Evolutionary conservation across 352 stramenopile genomes (phyloP), one percentile per base, ranked within the genome.

Genomic region (Phytophthora pinifolia): DNA sequence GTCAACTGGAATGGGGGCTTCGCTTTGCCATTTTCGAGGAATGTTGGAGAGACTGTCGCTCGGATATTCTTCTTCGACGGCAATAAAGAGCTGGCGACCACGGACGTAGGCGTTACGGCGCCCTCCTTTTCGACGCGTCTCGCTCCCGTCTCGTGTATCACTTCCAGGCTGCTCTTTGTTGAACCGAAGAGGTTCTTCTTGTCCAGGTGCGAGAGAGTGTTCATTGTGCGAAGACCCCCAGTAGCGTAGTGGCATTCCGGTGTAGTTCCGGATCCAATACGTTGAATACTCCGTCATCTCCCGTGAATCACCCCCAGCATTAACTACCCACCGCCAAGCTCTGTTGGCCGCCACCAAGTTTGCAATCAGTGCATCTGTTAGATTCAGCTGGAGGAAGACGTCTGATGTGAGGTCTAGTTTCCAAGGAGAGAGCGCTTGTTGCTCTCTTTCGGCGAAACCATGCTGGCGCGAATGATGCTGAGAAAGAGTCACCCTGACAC

Each of bases 211-310:
- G 14, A 94, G 67, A 20, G 57, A 71, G 36, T 81, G 75, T 10
- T 83, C 62, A 10, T 72, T 74, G 49, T 80, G 88, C 7, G 77
- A 76, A 30, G 62, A 50, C 15, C 80, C 70, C 82, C 80, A 90
- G 43, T 94, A 94, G 14, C 76, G 68, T 50, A 96, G 59, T n/a
- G 64, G 65, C 29, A 96, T 65, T 25, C 86, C 86, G 3, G 82
- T 96, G 22, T 92, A 79, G 54, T 96, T 96, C 47, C 85, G 79
- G 37, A 94, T 92, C 77, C 81, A 92, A 47, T 92, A 92, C 12
- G 83, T 88, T 27, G 85, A 94, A 56, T 91, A 92, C 39, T 91
- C 78, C 9, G 74, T 83, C 66, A 86, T 86, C 58, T 91, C 78
- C 13, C 77, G 72, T 6, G 79, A 79, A 57, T 88, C 79, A 9